Conservation (phyloP, 441 rosid species). For the Jatropha multifida region DNA sequence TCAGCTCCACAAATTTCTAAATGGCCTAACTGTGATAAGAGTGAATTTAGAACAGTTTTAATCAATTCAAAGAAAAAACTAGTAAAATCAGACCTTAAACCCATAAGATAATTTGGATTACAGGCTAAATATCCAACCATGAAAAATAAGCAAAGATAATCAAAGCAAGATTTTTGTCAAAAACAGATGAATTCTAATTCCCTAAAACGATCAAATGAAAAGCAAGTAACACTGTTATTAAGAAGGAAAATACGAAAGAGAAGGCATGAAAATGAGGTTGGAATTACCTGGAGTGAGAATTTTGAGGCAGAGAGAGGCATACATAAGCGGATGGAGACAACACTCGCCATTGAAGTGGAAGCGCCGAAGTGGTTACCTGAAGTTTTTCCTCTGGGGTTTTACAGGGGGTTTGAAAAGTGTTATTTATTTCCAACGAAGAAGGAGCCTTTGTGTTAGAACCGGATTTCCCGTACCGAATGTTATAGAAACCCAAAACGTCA, state of each 20-base stretch:
- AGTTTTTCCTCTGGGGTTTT: not conserved
- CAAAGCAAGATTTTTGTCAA: conserved; percentile 7
- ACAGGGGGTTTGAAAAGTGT: not conserved
- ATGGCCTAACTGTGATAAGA: not conserved
- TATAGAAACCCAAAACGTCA: too few relatives aligned
- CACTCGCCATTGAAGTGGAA: conserved; percentile 32
- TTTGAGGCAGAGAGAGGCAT: conserved; percentile 22
- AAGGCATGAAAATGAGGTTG: not conserved
- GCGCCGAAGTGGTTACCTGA: not conserved
- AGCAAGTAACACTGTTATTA: not conserved
- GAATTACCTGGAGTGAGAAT: conserved; percentile 26
- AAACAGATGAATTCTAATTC: not conserved
- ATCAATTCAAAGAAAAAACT: not conserved
- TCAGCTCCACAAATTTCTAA: not conserved
- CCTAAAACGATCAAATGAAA: not conserved
- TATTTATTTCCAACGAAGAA: not conserved
- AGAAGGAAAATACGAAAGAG: not conserved
- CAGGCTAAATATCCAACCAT: not conserved
- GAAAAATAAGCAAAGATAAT: not conserved
- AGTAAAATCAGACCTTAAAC: not conserved
- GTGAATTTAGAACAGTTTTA: not conserved
- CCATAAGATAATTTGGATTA: not conserved
- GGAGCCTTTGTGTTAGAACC: too few relatives aligned
- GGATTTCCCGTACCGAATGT: too few relatives aligned
- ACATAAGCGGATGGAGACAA: conserved; percentile 25